These are phyloP conservation scores for Acacia confusa DNA, from an alignment of 306 rosid genomes.

Conservation along the genomic window DNA sequence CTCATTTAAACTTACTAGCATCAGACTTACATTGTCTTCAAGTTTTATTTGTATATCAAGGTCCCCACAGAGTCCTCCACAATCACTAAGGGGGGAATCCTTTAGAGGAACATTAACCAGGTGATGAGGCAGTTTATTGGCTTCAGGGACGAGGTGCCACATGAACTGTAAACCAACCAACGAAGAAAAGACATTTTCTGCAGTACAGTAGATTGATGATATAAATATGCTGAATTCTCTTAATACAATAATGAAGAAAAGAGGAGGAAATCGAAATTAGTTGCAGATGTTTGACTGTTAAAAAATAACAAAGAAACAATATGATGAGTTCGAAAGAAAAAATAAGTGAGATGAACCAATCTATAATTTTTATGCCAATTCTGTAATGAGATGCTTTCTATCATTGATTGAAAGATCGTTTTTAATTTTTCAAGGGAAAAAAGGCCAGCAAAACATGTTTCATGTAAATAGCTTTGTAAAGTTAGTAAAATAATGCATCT, in stretches of 20 bases:
- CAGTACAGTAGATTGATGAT: slow-evolving; percentile 34
- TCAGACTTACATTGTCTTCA: slow-evolving; percentile 79
- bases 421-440: slow-evolving; percentile 21
- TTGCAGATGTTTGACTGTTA: background rate
- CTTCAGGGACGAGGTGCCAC: slow-evolving; percentile 77
- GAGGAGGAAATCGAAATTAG: background rate
- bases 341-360: background rate
- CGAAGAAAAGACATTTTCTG: slow-evolving; percentile 95
- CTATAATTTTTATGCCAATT: background rate
- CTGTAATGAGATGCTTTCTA: background rate
- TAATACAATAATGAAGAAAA: slow-evolving; percentile 10
- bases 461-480: slow-evolving; percentile 16
- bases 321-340: slow-evolving; percentile 11
- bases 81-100: slow-evolving; percentile 90
- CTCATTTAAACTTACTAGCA: slow-evolving; percentile 38
- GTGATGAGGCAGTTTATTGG: slow-evolving; percentile 55
- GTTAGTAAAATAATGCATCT: background rate
- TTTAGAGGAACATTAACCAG: slow-evolving; percentile 86
- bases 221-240: slow-evolving; percentile 29
- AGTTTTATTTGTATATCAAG: slow-evolving; percentile 78
- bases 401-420: slow-evolving; percentile 10
- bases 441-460: slow-evolving; percentile 7
- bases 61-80: slow-evolving; percentile 93
- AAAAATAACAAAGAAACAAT: slow-evolving; percentile 21
- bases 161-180: slow-evolving; percentile 86